These are phyloP conservation scores for Cryptosporidium andersoni DNA, from an alignment of 169 alveolate genomes.

Conservation along the genomic window DNA sequence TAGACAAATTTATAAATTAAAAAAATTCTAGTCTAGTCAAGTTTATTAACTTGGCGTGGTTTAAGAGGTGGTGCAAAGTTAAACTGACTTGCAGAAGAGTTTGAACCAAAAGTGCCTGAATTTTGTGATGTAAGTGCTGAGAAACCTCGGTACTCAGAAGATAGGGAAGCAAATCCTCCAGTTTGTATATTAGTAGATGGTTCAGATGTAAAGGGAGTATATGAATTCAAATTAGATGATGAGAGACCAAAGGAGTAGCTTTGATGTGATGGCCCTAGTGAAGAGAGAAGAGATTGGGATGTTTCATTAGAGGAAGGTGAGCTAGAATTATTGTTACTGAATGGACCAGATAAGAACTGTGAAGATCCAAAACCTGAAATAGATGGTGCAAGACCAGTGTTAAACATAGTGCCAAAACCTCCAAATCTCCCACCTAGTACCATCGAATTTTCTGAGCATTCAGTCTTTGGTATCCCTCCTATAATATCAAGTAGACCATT, in stretches of 20 bases:
- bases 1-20: background rate
- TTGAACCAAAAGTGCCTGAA: background rate
- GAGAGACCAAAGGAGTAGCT: background rate
- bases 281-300: background rate
- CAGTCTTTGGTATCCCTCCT: background rate
- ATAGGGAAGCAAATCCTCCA: constrained; percentile 36
- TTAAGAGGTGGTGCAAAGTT: constrained; percentile 70
- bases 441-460: background rate
- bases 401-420: background rate
- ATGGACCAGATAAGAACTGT: constrained; percentile 47
- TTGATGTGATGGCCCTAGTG: background rate
- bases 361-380: constrained; percentile 61
- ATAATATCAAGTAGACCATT: background rate
- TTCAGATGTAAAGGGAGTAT: constrained; percentile 15
- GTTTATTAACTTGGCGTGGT: constrained; percentile 67
- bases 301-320: background rate
- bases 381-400: constrained; percentile 9
- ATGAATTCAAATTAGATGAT: background rate
- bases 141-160: constrained; percentile 26
- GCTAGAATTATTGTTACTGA: constrained; percentile 15
- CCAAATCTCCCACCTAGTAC: constrained; percentile 13
- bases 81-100: constrained; percentile 9
- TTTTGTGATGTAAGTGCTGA: constrained; percentile 10
- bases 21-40: constrained; percentile 14
- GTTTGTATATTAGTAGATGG: constrained; percentile 6